These are phyloP conservation scores for Phytophthora fragariaefolia DNA, from an alignment of 352 stramenopile genomes.

Conservation along the genomic window DNA sequence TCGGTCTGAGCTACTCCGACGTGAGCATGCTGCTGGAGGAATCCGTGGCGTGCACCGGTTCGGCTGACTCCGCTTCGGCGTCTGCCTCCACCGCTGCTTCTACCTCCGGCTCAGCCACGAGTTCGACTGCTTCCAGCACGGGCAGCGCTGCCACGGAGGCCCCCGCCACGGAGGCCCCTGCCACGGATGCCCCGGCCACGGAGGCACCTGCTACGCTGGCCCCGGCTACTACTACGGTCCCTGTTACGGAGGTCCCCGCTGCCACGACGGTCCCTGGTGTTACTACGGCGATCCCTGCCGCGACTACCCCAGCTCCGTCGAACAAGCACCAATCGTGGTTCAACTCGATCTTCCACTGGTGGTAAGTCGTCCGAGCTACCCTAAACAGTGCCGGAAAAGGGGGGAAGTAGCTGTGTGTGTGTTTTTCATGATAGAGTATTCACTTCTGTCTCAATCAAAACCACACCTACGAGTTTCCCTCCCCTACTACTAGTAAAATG, in stretches of 20 bases:
- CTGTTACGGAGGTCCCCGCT: neutral
- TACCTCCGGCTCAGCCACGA: conserved; percentile 1
- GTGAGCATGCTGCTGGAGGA: conserved; percentile 38
- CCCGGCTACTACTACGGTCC: neutral
- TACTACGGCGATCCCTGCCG: neutral
- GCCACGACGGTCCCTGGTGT: neutral
- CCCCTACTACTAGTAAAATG: conserved; percentile 1
- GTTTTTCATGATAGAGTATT: conserved; percentile 2
- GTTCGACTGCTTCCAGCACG: conserved; percentile 15
- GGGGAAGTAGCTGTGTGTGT: conserved; percentile 21
- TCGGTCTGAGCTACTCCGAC: conserved; percentile 36
- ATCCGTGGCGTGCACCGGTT: conserved; percentile 28
- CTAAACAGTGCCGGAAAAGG: conserved; percentile 2
- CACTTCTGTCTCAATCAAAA: conserved; percentile 24
- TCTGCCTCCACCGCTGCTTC: conserved; percentile 4
- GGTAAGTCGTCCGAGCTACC: conserved; percentile 2
- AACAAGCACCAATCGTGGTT: neutral
- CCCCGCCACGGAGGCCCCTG: neutral
- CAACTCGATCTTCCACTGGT: conserved; percentile 19
- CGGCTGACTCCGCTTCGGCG: neutral
- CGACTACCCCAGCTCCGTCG: conserved; percentile 9
- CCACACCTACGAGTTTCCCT: conserved; percentile 10
- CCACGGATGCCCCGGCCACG: neutral
- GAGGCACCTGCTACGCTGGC: conserved; percentile 1
- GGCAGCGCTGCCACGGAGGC: conserved; percentile 7